Evolutionary conservation across 2,329 filamentous ascomycete species (phyloP), one percentile per base, ranked within the genome.

Genomic region (Torrubiella hemipterigena): DNA sequence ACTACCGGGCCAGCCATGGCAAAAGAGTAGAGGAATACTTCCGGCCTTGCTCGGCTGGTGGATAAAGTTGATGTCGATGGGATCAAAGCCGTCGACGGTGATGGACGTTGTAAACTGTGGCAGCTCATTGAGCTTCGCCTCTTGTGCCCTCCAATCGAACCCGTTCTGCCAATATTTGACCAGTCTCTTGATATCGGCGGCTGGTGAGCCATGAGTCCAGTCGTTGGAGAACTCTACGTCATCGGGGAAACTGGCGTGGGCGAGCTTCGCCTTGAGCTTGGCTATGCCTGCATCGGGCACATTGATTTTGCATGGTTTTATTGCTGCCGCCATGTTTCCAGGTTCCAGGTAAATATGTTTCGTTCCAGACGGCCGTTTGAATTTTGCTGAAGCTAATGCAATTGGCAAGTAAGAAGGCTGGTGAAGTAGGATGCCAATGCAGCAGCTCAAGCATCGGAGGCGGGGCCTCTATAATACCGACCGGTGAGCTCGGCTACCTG

Each of bases 1-100:
- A 39, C 69, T 77, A 2, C 80, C 79, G 0, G 80, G 80, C 71
- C 73, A 81, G 11, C 77, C 76, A 46, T 82, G 77, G n/a, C 64
- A 60, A 47, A 83, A 81, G 1, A 83, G 48, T 18, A 83, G 46
- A 0, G 79, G 77, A 25, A 83, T 69, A 2, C 73, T 73, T 14
- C 59, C 58, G 2, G 61, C 41, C 3, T 54, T 57, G 41, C 67
- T 73, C 31, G 51, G 59, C 40, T 77, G 61, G 45, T 80, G 71
- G 6, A 82, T 47, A 42, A 77, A 78, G 48, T 83, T 78, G 3
- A 83, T 59, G 16, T 73, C 59, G 19, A 81, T 46, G 1, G 63
- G 57, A 0, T 61, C 73, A 38, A 77, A 81, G 0, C 66, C 69
- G 5, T 74, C 61, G 0, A 78, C 61, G 0, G 52, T 36, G 6